Conservation (phyloP, 164 flowering plant species). For the Liquidambar formosana region DNA sequence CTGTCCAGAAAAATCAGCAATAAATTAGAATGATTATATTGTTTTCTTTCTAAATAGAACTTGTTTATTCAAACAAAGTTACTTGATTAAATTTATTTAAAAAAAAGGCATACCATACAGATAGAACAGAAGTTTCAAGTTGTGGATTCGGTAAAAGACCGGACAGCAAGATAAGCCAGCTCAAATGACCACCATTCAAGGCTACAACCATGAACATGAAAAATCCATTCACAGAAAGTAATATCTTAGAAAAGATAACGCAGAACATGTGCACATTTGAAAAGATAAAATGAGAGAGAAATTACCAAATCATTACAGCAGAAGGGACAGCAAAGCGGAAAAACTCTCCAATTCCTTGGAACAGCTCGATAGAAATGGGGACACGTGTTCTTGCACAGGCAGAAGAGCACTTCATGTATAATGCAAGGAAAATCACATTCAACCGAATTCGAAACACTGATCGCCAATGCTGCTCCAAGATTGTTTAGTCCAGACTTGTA, state of each 20-base stretch:
- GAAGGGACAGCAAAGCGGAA: slow-evolving; percentile 80
- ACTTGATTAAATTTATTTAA: background rate
- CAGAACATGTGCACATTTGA: background rate
- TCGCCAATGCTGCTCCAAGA: slow-evolving; percentile 58
- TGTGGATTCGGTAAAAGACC: slow-evolving; percentile 73
- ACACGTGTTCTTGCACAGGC: slow-evolving; percentile 62
- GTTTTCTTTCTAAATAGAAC: background rate
- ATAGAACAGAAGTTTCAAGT: slow-evolving; percentile 79
- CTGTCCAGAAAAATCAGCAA: slow-evolving; percentile 36
- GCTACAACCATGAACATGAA: slow-evolving; percentile 30
- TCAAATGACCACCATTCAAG: slow-evolving; percentile 89
- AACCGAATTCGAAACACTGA: slow-evolving; percentile 53
- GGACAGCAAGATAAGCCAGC: slow-evolving; percentile 61
- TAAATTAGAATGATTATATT: background rate
- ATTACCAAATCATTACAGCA: slow-evolving; percentile 81
- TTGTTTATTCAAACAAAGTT: background rate
- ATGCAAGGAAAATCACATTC: slow-evolving; percentile 36
- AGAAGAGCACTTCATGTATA: slow-evolving; percentile 53
- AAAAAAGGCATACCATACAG: slow-evolving; percentile 57
- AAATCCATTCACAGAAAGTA: background rate
- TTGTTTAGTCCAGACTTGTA: slow-evolving; percentile 44
- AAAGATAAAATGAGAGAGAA: background rate
- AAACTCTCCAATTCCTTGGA: slow-evolving; percentile 57
- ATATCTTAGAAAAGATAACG: background rate
- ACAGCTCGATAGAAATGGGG: slow-evolving; percentile 56